Evolutionary conservation across 495 filamentous ascomycete genomes (phyloP).

Genomic region (Coniosporium apollinis): DNA sequence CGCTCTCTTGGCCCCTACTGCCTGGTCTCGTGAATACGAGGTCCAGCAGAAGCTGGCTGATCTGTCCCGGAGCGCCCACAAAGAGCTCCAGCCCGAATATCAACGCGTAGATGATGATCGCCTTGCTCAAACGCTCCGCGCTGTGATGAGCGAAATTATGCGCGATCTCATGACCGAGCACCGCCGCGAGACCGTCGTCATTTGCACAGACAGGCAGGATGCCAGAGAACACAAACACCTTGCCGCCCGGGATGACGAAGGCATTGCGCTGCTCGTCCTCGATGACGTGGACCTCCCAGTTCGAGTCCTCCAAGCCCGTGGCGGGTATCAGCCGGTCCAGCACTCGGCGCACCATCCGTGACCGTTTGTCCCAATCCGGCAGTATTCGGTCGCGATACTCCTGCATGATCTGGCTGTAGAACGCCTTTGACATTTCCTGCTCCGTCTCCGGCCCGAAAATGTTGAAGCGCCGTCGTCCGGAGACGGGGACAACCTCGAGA

Average conservation of each 20-base stretch:
- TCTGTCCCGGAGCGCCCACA: slow-evolving; percentile 31
- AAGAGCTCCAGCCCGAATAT: slow-evolving; percentile 33
- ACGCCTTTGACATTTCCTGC: slow-evolving; percentile 22
- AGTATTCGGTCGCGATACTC: slow-evolving; percentile 31
- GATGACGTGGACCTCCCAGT: slow-evolving; percentile 82
- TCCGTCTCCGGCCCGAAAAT: slow-evolving; percentile 43
- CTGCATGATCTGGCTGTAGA: slow-evolving; percentile 21
- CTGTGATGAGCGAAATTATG: slow-evolving; percentile 73
- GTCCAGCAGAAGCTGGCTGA: slow-evolving; percentile 35
- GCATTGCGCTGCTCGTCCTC: slow-evolving; percentile 54
- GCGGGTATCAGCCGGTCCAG: slow-evolving; percentile 55
- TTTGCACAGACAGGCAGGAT: slow-evolving; percentile 54
- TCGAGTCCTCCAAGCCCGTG: slow-evolving; percentile 39
- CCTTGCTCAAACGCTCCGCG: slow-evolving; percentile 55
- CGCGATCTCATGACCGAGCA: slow-evolving; percentile 88
- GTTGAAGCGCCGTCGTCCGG: slow-evolving; percentile 70
- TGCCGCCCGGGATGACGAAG: slow-evolving; percentile 80
- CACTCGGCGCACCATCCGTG: slow-evolving; percentile 45
- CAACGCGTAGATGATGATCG: slow-evolving; percentile 37
- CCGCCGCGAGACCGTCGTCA: slow-evolving; percentile 65
- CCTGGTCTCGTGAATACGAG: slow-evolving; percentile 52
- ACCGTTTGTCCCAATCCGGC: slow-evolving; percentile 32
- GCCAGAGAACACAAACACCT: slow-evolving; percentile 80
- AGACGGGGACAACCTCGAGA: slow-evolving; percentile 64
- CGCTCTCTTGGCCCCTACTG: slow-evolving; percentile 48